Base-by-base conservation (phyloP, 805 yeast genomes). In the Henningerozyma blattae region DNA sequence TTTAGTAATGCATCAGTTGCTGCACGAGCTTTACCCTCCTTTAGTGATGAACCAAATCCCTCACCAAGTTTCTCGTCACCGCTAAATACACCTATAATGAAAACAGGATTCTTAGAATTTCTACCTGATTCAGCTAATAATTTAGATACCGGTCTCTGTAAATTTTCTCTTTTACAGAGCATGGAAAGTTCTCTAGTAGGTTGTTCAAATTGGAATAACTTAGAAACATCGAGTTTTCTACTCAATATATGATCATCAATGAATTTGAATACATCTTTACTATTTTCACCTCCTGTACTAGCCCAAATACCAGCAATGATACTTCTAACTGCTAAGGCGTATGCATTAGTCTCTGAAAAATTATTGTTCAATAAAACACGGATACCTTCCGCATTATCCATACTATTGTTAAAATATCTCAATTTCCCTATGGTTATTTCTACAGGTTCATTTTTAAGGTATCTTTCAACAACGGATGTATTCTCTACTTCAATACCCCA, bases 121-220 rank as follows among this genome's bases (percentile, higher is more conserved):
- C 98, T 73, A 56, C 99, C 99, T 19, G 95, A 81, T 60, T 91
- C 99, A 22, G 94, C 87, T 36, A 91, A 63, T 38, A 91, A 68
- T 52, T 93, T 75, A 31, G 86, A 77, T 4, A 80, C 70, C 19
- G 96, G 95, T 15, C 72, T 69, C 33, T 70, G 70, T 43, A 89
- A 65, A 12, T 73, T 71, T 52, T 87, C 80, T 42, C 87, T 75
- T 36, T 73, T 77, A 50, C 95, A 77, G 32, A 91, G 61, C 38
- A 75, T 71, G 1, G 84, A 70, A 39, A 91, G 66, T 53, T 87
- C 91, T 54, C 91, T 71, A 12, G 89, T 80, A 27, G 97, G 95
- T 52, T 79, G 79, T 46, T 72, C 75, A 56, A 91, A 85, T 47
- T 72, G 73, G 58, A 91, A 80, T 71, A 89, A 69, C 35, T 73